These are phyloP conservation scores for Allomyces javanicus DNA, from an alignment of 192 early-diverging fungal species.

Conservation along the genomic window DNA sequence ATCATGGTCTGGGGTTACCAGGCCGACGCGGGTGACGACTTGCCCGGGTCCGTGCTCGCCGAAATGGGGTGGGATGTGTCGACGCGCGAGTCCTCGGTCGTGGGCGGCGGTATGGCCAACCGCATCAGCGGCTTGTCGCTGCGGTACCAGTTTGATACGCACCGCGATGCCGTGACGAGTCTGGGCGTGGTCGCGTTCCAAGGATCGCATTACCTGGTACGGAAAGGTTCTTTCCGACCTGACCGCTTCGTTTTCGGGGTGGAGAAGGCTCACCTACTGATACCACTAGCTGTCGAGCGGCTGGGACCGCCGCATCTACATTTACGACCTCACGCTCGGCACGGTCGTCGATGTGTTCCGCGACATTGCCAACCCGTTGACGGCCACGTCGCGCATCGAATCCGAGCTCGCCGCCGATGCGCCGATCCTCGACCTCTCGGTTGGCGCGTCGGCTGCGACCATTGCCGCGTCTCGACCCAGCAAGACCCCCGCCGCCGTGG, in stretches of 20 bases:
- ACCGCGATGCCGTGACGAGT: slow-evolving; percentile 28
- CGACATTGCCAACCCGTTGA: slow-evolving; percentile 7
- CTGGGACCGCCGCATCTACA: slow-evolving; percentile 32
- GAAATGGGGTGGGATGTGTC: too few species aligned
- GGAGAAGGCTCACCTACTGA: background rate
- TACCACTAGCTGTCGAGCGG: slow-evolving; percentile 19
- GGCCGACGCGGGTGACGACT: slow-evolving; percentile 24
- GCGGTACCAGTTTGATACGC: slow-evolving; percentile 22
- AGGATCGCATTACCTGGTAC: slow-evolving; percentile 26
- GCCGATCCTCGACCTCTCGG: slow-evolving; percentile 29
- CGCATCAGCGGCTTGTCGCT: slow-evolving; percentile 33
- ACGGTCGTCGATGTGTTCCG: slow-evolving; percentile 25
- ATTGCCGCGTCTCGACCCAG: too few species aligned
- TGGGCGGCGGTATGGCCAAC: slow-evolving; percentile 12
- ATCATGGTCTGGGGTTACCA: slow-evolving; percentile 38
- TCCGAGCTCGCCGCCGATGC: slow-evolving; percentile 34
- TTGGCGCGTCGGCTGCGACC: too few species aligned
- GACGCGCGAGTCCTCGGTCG: too few species aligned
- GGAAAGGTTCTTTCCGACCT: background rate
- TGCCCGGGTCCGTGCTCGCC: slow-evolving; percentile 1
- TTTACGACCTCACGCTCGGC: slow-evolving; percentile 22
- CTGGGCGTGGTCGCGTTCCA: slow-evolving; percentile 21
- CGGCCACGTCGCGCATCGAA: too few species aligned
- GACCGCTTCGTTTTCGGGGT: too few species aligned
- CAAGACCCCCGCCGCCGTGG: background rate